A percentile compares a stretch with the other conserved stretches of the same genome.
Evolutionary conservation across 768 basidiomycete genomes (phyloP).

Genomic region (Artomyces pyxidatus): DNA sequence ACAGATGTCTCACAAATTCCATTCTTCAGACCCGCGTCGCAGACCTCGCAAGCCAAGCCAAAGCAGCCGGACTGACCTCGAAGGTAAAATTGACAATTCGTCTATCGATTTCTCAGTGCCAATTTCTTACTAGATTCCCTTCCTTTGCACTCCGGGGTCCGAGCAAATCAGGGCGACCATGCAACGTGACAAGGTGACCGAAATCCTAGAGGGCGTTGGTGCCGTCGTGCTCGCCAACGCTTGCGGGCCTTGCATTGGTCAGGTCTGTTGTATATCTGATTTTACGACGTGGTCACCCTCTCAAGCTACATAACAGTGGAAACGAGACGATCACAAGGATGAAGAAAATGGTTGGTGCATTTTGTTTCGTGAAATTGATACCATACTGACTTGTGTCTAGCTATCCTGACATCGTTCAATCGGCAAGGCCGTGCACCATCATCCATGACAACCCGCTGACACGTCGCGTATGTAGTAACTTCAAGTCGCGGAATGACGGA

Average conservation of each 20-base stretch:
- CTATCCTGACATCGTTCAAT: slow-evolving; percentile 96
- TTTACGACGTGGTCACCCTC: not conserved
- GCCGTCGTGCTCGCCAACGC: slow-evolving; percentile 94
- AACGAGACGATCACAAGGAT: slow-evolving; percentile 77
- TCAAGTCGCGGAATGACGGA: slow-evolving; percentile 95
- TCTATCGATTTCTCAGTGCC: not conserved
- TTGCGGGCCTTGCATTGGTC: slow-evolving; percentile 98
- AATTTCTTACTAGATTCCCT: slow-evolving; percentile 52
- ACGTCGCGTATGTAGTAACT: slow-evolving; percentile 38
- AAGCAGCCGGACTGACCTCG: slow-evolving; percentile 68
- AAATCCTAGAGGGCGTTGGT: slow-evolving; percentile 79
- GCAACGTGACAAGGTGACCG: slow-evolving; percentile 86
- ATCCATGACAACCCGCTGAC: not conserved
- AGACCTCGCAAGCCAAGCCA: slow-evolving; percentile 85
- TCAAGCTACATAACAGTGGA: slow-evolving; percentile 53
- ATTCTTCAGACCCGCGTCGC: slow-evolving; percentile 77
- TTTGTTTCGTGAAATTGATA: slow-evolving; percentile 2
- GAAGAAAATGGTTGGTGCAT: slow-evolving; percentile 76
- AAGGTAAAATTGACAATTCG: slow-evolving; percentile 36
- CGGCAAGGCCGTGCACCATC: slow-evolving; percentile 38
- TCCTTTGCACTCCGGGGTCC: slow-evolving; percentile 84
- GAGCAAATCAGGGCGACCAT: slow-evolving; percentile 98
- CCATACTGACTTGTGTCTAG: slow-evolving; percentile 30
- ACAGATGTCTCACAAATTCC: slow-evolving; percentile 2
- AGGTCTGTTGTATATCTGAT: slow-evolving; percentile 35